These are phyloP conservation scores for Hirschioporus abietinus DNA, from an alignment of 768 basidiomycete genomes.

Conservation along the genomic window DNA sequence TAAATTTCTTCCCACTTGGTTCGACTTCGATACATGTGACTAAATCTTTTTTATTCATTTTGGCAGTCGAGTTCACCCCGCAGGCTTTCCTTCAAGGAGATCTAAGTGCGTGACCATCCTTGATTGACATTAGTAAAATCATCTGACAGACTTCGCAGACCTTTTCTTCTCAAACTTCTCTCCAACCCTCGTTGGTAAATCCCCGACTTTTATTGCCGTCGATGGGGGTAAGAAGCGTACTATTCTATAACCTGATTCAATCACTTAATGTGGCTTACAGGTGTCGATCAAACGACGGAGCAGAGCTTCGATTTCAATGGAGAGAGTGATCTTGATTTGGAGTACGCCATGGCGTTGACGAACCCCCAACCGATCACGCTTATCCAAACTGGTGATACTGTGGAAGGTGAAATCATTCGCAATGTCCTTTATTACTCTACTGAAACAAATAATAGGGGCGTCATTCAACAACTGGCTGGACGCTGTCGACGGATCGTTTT, in stretches of 20 bases:
- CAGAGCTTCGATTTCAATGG: constrained; percentile 18
- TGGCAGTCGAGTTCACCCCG: constrained; percentile 46
- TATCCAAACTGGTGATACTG: constrained; percentile 28
- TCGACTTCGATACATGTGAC: neutral
- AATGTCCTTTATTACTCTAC: neutral
- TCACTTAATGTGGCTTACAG: constrained; percentile 15
- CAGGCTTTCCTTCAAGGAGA: constrained; percentile 41
- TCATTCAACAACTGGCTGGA: constrained; percentile 33
- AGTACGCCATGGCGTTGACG: constrained; percentile 28
- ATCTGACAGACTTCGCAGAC: constrained; percentile 23
- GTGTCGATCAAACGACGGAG: constrained; percentile 22
- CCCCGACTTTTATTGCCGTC: constrained; percentile 27
- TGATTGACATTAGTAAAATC: constrained; percentile 3
- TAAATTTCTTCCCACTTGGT: constrained; percentile 13
- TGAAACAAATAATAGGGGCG: constrained; percentile 13
- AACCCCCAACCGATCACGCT: constrained; percentile 27
- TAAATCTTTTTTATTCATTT: neutral
- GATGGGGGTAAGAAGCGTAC: constrained; percentile 26
- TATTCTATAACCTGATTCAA: neutral
- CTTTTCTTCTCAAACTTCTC: constrained; percentile 35
- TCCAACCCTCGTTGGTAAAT: constrained; percentile 22
- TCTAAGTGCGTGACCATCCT: constrained; percentile 7
- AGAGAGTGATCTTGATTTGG: constrained; percentile 27
- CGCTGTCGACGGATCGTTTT: constrained; percentile 29
- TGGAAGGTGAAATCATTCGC: constrained; percentile 14